These are phyloP conservation scores for Melaleuca alternifolia DNA, from an alignment of 345 rosid genomes.

Conservation along the genomic window DNA sequence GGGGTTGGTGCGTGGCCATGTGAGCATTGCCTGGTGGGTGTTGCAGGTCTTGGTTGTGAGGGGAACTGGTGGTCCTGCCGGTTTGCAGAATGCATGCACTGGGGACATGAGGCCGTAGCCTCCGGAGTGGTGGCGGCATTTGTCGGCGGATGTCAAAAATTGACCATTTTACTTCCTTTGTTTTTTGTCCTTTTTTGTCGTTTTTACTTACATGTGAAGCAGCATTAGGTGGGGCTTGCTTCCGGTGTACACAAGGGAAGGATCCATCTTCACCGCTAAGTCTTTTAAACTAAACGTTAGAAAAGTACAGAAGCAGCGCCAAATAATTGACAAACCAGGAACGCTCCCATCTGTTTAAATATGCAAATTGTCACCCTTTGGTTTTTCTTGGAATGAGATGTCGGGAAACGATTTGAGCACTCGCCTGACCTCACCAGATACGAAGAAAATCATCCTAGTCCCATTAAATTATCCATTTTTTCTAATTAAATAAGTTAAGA, in stretches of 20 bases:
- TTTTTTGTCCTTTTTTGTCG: not conserved
- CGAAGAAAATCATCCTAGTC: not conserved
- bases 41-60: no score
- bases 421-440: not conserved
- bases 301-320: not conserved
- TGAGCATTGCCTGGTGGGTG: not conserved
- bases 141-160: not conserved
- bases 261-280: not conserved
- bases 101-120: conserved; percentile 18
- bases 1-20: not conserved
- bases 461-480: not conserved
- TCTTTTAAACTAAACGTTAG: not conserved
- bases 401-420: not conserved
- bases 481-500: not conserved
- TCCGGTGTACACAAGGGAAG: not conserved
- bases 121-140: conserved; percentile 8
- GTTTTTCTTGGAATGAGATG: not conserved
- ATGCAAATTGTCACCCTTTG: not conserved
- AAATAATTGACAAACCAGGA: not conserved
- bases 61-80: not conserved
- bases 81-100: not conserved
- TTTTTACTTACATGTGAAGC: not conserved
- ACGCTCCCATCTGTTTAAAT: not conserved
- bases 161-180: not conserved
- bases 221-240: not conserved